Evolutionary conservation across 2,329 filamentous ascomycete species (phyloP).

Genomic region (Lachnellula willkommii): DNA sequence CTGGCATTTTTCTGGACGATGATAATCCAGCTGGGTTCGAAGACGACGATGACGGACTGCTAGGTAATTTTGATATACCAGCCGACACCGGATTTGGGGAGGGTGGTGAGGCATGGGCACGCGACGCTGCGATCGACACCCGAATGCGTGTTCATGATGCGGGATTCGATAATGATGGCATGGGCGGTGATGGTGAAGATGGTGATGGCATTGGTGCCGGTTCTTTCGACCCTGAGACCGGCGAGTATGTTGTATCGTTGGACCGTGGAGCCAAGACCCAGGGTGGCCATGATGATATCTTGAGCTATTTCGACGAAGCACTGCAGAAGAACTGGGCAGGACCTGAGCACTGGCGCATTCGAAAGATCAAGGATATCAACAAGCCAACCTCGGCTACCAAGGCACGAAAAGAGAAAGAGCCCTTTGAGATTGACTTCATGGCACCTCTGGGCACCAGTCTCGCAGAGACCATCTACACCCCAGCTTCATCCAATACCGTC

Average conservation of each 20-base stretch:
- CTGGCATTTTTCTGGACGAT: slow-evolving; percentile 79
- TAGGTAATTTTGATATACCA: slow-evolving; percentile 64
- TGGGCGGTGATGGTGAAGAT: slow-evolving; percentile 46
- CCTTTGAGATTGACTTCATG: slow-evolving; percentile 88
- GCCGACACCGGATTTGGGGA: slow-evolving; percentile 83
- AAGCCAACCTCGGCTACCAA: slow-evolving; percentile 58
- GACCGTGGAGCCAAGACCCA: slow-evolving; percentile 61
- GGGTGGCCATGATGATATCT: slow-evolving; percentile 78
- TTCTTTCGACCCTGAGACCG: slow-evolving; percentile 60
- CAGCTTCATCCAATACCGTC: slow-evolving; percentile 70
- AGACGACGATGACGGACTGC: slow-evolving; percentile 64
- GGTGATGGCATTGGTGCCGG: slow-evolving; percentile 45
- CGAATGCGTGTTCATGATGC: slow-evolving; percentile 76
- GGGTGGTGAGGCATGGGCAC: slow-evolving; percentile 92
- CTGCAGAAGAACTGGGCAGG: slow-evolving; percentile 96
- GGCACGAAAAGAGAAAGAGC: slow-evolving; percentile 89
- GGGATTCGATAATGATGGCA: slow-evolving; percentile 48
- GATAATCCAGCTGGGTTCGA: slow-evolving; percentile 80
- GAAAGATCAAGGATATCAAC: slow-evolving; percentile 75
- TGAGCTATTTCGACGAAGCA: slow-evolving; percentile 97
- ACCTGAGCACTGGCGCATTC: slow-evolving; percentile 97
- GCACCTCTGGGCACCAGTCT: slow-evolving; percentile 66
- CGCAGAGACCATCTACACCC: slow-evolving; percentile 74
- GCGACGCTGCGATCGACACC: slow-evolving; percentile 78
- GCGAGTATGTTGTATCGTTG: slow-evolving; percentile 76